Evolutionary conservation across 495 filamentous ascomycete genomes (phyloP).

Genomic region (Neurospora sp.): DNA sequence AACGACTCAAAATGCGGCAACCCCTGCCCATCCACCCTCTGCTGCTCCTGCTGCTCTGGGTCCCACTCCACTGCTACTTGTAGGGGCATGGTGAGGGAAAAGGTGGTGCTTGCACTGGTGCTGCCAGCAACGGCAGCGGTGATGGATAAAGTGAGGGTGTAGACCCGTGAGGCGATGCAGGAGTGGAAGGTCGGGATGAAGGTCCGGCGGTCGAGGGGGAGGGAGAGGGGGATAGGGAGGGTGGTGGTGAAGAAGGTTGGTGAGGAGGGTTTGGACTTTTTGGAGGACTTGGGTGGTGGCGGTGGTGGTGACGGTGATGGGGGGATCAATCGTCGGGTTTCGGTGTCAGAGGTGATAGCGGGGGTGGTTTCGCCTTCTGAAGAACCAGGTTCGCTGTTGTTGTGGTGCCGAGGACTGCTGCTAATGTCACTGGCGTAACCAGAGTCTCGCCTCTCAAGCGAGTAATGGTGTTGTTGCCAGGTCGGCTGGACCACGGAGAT

Average conservation of each 20-base stretch:
- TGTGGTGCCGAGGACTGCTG: conserved; percentile 1
- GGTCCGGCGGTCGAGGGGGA: conserved; percentile 55
- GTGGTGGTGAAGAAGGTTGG: conserved; percentile 51
- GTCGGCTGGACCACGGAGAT: conserved; percentile 52
- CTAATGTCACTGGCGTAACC: conserved; percentile 29
- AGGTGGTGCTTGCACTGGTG: conserved; percentile 35
- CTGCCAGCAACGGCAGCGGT: conserved; percentile 35
- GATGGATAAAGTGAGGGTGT: conserved; percentile 60
- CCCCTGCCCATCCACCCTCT: conserved; percentile 1
- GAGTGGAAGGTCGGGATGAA: conserved; percentile 85
- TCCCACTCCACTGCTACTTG: conserved; percentile 51
- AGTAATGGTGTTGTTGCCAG: conserved; percentile 50
- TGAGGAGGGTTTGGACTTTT: background rate
- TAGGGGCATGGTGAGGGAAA: conserved; percentile 64
- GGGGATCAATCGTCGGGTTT: background rate
- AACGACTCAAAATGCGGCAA: conserved; percentile 28
- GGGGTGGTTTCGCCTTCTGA: conserved; percentile 9
- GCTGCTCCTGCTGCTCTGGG: conserved; percentile 4
- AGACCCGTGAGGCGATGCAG: conserved; percentile 73
- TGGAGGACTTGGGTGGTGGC: background rate
- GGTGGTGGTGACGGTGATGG: conserved; percentile 1
- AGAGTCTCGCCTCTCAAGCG: conserved; percentile 48
- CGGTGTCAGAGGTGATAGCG: background rate
- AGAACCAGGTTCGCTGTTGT: conserved; percentile 4
- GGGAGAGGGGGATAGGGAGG: conserved; percentile 61